Evolutionary conservation across 257 asterid genomes (phyloP).

Genomic region (Ligustrum vulgare): DNA sequence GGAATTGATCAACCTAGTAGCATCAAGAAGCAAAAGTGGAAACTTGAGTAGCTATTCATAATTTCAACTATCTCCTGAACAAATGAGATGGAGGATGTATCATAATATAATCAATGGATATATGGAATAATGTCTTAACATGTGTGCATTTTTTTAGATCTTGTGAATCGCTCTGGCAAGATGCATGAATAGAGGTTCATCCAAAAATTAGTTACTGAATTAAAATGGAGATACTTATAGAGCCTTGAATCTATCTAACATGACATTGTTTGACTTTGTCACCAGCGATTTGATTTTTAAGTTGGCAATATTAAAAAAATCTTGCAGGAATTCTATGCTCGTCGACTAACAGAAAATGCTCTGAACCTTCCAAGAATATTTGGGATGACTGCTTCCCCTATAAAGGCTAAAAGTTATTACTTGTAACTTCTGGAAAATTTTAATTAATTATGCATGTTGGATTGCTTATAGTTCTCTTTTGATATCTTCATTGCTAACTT

Average conservation of each 20-base stretch:
- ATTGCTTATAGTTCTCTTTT: not conserved
- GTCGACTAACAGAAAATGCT: slow-evolving; percentile 24
- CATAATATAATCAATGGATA: no score
- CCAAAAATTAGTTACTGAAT: not conserved
- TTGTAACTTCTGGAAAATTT: slow-evolving; percentile 1
- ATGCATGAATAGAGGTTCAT: not conserved
- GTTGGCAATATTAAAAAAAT: not conserved
- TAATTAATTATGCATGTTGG: not conserved
- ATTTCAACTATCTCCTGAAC: no score
- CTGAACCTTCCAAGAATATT: slow-evolving; percentile 68
- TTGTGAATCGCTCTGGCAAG: no score
- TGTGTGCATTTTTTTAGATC: no score
- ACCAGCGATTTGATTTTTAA: not conserved
- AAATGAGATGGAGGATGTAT: no score
- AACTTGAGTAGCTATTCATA: no score
- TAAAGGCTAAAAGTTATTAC: slow-evolving; percentile 73
- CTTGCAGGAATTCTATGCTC: slow-evolving; percentile 72
- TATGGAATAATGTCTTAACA: no score
- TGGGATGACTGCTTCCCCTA: slow-evolving; percentile 97
- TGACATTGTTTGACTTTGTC: not conserved
- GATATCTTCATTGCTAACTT: slow-evolving; percentile 5
- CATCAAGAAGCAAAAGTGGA: no score
- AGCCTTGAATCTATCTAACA: not conserved
- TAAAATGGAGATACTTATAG: slow-evolving; percentile 1
- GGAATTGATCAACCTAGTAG: no score